Conservation (phyloP, 768 basidiomycete genomes). For the Cystobasidium onofrii region DNA sequence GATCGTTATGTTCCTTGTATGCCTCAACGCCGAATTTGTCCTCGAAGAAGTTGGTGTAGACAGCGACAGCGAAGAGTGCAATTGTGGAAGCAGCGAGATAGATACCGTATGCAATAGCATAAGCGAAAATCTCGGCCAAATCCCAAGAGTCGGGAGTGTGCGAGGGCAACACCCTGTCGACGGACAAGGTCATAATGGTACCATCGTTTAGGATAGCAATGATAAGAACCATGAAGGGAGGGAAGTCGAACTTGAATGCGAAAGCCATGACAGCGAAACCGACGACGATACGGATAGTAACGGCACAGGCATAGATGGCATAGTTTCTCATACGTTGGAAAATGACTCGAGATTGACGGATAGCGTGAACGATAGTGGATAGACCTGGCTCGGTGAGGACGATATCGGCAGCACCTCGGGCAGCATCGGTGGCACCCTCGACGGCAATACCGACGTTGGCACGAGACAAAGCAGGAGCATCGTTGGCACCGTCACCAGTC, state of each 20-base stretch:
- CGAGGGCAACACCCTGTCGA: slow-evolving; percentile 86
- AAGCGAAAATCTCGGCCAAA: slow-evolving; percentile 88
- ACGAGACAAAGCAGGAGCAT: slow-evolving; percentile 92
- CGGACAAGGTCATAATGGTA: slow-evolving; percentile 93
- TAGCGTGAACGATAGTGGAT: slow-evolving; percentile 97
- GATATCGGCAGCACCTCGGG: slow-evolving; percentile 96
- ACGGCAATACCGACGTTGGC: slow-evolving; percentile 99
- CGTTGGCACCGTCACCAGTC: slow-evolving; percentile 99
- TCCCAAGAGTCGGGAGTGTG: slow-evolving; percentile 93
- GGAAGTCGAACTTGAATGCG: slow-evolving; percentile 96
- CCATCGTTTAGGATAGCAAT: slow-evolving; percentile 95
- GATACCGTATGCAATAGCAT: slow-evolving; percentile 87
- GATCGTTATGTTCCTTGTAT: slow-evolving; percentile 42
- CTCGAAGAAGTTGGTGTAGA: slow-evolving; percentile 83
- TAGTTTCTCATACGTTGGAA: slow-evolving; percentile 99
- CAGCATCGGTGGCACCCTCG: slow-evolving; percentile 97
- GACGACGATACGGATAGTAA: slow-evolving; percentile 94
- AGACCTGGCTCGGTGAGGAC: slow-evolving; percentile 97
- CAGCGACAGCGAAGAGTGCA: slow-evolving; percentile 53
- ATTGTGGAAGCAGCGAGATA: slow-evolving; percentile 79
- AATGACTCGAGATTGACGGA: slow-evolving; percentile 94
- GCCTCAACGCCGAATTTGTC: slow-evolving; percentile 69
- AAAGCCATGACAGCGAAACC: slow-evolving; percentile 94
- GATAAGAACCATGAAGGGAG: slow-evolving; percentile 98
- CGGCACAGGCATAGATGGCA: slow-evolving; percentile 58